Conservation (phyloP, 192 early-diverging fungal species). For the Diversispora epigaea region DNA sequence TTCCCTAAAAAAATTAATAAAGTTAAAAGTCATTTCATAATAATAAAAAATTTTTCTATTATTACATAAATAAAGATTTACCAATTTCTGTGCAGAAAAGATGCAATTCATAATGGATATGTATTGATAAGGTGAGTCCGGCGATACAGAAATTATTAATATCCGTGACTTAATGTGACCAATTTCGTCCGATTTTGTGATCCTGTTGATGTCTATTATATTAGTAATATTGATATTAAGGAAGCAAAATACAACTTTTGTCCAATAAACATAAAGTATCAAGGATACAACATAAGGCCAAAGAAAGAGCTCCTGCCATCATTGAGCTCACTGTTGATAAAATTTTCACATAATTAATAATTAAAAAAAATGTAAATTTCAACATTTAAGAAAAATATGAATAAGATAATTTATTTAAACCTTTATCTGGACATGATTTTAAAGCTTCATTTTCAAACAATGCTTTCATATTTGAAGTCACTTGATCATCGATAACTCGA, state of each 20-base stretch:
- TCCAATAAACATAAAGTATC: neutral
- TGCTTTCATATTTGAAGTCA: constrained; percentile 42
- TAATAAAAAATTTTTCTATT: neutral
- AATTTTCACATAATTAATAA: neutral
- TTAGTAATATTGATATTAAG: too few relatives aligned
- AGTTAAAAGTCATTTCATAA: neutral
- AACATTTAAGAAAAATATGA: neutral
- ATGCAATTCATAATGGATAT: constrained; percentile 98
- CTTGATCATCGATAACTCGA: constrained; percentile 51
- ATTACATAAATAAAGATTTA: constrained; percentile 37
- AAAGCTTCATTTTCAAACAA: constrained; percentile 39
- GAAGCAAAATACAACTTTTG: neutral
- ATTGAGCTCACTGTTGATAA: constrained; percentile 45
- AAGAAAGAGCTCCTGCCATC: constrained; percentile 60
- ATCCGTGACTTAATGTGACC: constrained; percentile 73
- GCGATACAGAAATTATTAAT: constrained; percentile 80
- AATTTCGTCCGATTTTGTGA: constrained; percentile 55
- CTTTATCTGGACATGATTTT: constrained; percentile 26
- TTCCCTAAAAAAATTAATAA: constrained; percentile 51
- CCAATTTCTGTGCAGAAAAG: constrained; percentile 91
- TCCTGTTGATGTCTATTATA: constrained; percentile 66
- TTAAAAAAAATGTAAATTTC: neutral
- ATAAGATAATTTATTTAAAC: constrained; percentile 18
- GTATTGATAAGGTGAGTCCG: constrained; percentile 86
- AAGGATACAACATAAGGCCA: constrained; percentile 59